Conservation (phyloP, 805 yeast genomes). For the Groenewaldozyma salmanticensis region DNA sequence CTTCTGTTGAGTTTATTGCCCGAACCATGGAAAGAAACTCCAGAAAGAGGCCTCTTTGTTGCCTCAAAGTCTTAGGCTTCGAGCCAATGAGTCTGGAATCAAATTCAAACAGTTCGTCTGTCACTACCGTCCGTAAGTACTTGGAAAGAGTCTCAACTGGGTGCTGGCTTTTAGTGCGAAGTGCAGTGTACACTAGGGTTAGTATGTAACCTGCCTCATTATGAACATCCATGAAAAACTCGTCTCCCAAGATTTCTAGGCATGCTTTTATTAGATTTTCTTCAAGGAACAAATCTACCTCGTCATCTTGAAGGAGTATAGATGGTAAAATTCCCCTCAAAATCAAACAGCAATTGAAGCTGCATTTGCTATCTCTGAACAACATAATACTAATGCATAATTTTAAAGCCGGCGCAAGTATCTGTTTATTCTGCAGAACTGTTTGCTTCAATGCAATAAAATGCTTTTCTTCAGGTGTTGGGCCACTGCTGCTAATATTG, state of each 20-base stretch:
- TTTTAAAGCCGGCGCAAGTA: conserved; percentile 70
- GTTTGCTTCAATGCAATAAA: conserved; percentile 48
- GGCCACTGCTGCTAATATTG: conserved; percentile 20
- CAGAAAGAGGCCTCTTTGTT: conserved; percentile 69
- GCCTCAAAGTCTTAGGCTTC: conserved; percentile 55
- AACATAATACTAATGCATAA: conserved; percentile 66
- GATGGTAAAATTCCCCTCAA: conserved; percentile 65
- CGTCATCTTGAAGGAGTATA: conserved; percentile 57
- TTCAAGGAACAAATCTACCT: conserved; percentile 62
- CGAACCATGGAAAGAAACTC: conserved; percentile 64
- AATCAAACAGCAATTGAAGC: conserved; percentile 79
- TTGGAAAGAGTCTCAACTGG: conserved; percentile 53
- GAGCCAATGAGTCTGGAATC: conserved; percentile 44
- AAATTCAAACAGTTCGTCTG: conserved; percentile 51
- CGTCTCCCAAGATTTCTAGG: conserved; percentile 56
- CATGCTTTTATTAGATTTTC: conserved; percentile 63
- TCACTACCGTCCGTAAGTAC: conserved; percentile 38
- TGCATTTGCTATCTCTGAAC: conserved; percentile 84
- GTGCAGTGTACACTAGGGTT: conserved; percentile 65
- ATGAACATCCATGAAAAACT: conserved; percentile 76
- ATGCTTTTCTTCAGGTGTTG: conserved; percentile 34
- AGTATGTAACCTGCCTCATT: conserved; percentile 87
- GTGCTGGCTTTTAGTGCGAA: conserved; percentile 57
- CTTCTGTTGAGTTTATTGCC: conserved; percentile 24
- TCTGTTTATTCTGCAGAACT: conserved; percentile 51